Conservation (phyloP, 768 basidiomycete genomes). For the Exsudoporus frostii region DNA sequence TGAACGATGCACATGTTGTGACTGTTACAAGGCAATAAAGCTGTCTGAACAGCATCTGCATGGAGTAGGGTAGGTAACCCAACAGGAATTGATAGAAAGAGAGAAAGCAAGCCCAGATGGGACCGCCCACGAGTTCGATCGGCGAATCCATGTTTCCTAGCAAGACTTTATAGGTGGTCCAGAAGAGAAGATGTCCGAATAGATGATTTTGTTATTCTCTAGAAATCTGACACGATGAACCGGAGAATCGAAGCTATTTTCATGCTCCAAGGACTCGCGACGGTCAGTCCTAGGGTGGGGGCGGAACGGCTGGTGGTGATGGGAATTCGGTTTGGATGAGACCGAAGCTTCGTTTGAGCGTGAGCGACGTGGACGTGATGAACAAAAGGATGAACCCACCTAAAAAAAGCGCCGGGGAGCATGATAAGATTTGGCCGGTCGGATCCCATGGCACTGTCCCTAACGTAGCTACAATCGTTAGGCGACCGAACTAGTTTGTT, state of each 20-base stretch:
- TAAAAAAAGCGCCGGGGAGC: slow-evolving; percentile 7
- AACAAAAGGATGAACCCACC: background rate
- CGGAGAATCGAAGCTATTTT: background rate
- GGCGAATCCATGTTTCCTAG: slow-evolving; percentile 22
- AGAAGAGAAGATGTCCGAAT: background rate
- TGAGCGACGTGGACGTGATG: slow-evolving; percentile 3
- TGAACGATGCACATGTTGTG: slow-evolving; percentile 18
- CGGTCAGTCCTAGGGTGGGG: background rate
- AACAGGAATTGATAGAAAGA: slow-evolving; percentile 9
- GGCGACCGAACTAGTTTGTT: background rate
- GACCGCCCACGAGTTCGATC: slow-evolving; percentile 15
- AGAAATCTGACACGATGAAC: background rate
- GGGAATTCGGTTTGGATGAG: background rate
- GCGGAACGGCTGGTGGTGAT: slow-evolving; percentile 1
- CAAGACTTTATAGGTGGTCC: background rate
- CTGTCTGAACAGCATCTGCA: slow-evolving; percentile 17
- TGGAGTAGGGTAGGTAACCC: slow-evolving; percentile 15
- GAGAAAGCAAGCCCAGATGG: slow-evolving; percentile 15
- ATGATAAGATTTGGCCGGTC: background rate
- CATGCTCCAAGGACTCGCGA: background rate
- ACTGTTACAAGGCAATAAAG: slow-evolving; percentile 21
- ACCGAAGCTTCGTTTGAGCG: background rate
- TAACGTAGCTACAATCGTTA: too few species aligned
- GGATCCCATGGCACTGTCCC: background rate
- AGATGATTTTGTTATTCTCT: background rate